Evolutionary conservation across 257 asterid genomes (phyloP), one percentile per base, ranked within the genome.

Genomic region (Solanum phureja): DNA sequence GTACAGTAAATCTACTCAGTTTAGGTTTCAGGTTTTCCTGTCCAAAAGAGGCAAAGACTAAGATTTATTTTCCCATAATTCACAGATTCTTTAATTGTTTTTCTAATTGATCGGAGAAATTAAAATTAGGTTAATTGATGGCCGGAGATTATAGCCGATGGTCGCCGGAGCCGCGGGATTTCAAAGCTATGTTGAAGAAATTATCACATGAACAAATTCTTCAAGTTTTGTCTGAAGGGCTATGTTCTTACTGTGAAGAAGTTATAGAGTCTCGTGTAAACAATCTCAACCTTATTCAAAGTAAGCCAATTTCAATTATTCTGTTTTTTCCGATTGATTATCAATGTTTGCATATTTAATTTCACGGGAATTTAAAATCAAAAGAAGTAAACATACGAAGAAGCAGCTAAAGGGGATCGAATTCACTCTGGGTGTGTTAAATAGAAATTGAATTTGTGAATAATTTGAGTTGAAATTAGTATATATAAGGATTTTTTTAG

Each of bases 191-290:
- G 91, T 85, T 89, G 12, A 72, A 44, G 85, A 68, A 29, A 2
- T 21, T 90, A 42, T 58, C 84, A 1, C 89, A 71, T 14, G 90
- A 90, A 10, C 85, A 90, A 81, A 71, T 90, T 89, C 77, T 90
- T 77, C 89, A 89, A 34, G 56, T 90, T 58, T 40, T 90, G 14
- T 87, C 90, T 66, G 72, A 86, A 23, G 91, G 91, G 16, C 13
- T 90, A 1, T 89, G 92, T 52, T 33, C 27, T 1, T 52, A 72
- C 33, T 90, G 91, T 29, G 89, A 90, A 52, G 42, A 75, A 27
- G 66, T 38, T 86, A 76, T 90, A 56, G 75, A 79, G 52, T 33
- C 83, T n/a, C 87, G 91, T 14, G 37, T 87, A 10, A 64, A 23
- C 23, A 58, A 49, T 69, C 56, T 88, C 14, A 56, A 34, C 34